Base-by-base conservation (phyloP, 83 land plant species). In the Isoetes engelmannii region DNA sequence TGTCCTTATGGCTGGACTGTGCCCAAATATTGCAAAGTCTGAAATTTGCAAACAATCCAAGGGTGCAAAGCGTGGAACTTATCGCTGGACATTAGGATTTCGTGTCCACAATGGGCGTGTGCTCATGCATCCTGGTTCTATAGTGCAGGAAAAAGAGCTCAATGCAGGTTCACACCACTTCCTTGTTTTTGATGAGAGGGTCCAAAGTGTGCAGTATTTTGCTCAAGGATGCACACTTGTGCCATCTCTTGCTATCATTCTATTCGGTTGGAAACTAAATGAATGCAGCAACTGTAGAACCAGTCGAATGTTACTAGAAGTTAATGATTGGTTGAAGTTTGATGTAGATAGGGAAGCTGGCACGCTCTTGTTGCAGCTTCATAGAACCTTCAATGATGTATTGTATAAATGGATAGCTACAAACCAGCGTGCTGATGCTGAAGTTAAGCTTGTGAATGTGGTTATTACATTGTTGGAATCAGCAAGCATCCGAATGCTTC, bases 191-290 rank as follows among this genome's bases (percentile, higher is more conserved):
- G 72, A 75, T 5, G 77, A 75, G 47, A 75, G 69, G 56, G 72
- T 75, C 44, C 77, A 75, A 58, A 75, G 72, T 6, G 69, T 72
- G 4, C 77, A 75, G 48, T 47, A 69, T n/a, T 75, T 69, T 62
- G 59, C 62, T 12, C 72, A 72, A 12, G 77, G 77, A 12, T 75
- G 77, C 74, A 75, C 73, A 4, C 50, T 75, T 1, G 46, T 75
- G 13, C 77, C 77, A 9, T 67, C 77, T 7, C 57, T 75, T 41
- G 65, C 77, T 10, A n/a, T 75, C 44, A 67, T 69, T 44, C 72
- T 75, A 20, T 48, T 75, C 20, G 73, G 77, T 9, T 75, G 77
- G 77, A 69, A 60, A 18, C 67, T 69, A 47, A 21, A 37, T 41
- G 48, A 47, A 57, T 45, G 20, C 70, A 47, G 73, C 68, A 6